A percentile compares a stretch with the other conserved stretches of the same genome.
Evolutionary conservation across 805 yeast genomes (phyloP).

Genomic region (Pichia paraexigua): DNA sequence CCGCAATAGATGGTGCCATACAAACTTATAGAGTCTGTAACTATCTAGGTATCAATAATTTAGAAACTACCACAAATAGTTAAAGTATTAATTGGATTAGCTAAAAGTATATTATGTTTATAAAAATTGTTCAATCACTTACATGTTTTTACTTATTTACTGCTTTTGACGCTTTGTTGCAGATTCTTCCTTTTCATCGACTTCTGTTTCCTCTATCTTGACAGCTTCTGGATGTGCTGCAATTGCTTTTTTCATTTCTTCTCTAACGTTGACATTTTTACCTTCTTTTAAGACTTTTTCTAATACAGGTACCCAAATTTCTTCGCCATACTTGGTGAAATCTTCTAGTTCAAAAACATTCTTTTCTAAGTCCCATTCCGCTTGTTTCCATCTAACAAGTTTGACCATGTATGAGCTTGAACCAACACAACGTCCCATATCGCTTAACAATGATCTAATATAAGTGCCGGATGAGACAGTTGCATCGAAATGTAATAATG

Average conservation of each 20-base stretch:
- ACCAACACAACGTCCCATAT: constrained; percentile 73
- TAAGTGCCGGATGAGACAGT: constrained; percentile 93
- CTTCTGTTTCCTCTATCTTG: constrained; percentile 1
- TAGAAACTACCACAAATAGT: background rate
- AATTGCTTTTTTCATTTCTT: constrained; percentile 31
- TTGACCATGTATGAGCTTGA: constrained; percentile 85
- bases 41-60: constrained; percentile 24
- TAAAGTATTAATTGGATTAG: background rate
- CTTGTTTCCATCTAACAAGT: constrained; percentile 66
- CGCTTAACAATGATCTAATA: constrained; percentile 83
- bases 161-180: constrained; percentile 1
- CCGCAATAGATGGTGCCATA: constrained; percentile 3
- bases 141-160: background rate
- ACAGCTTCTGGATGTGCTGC: constrained; percentile 9
- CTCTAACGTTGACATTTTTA: constrained; percentile 28
- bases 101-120: background rate
- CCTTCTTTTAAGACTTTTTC: constrained; percentile 43
- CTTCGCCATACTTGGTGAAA: constrained; percentile 51
- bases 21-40: constrained; percentile 33
- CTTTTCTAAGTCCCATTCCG: constrained; percentile 71
- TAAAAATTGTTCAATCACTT: background rate
- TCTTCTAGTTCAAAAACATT: constrained; percentile 62
- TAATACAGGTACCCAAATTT: constrained; percentile 64
- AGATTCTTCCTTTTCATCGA: background rate
- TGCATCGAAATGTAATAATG: constrained; percentile 64